Evolutionary conservation across 1,284 basidiomycete genomes (phyloP), one percentile per base, ranked within the genome.

Genomic region (Apiotrichum akiyoshidainum): DNA sequence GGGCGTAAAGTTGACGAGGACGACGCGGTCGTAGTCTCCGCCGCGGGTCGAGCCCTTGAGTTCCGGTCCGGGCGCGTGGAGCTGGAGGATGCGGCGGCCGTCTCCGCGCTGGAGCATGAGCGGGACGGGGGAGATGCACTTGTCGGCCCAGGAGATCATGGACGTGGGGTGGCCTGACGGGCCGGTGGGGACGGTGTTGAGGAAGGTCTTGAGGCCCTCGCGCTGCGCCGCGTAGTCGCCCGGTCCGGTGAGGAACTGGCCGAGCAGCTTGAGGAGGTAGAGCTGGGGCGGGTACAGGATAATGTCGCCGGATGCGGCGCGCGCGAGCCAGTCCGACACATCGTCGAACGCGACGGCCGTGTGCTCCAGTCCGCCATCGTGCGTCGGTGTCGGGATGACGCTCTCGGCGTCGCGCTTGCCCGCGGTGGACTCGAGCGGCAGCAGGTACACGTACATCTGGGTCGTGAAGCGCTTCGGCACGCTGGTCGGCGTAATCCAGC

Each of bases 361-460:
- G 58, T 63, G 61, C 46, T 63, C 61, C 14, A 63, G 55, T 0
- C 61, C 61, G 31, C 61, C 58, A 33, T 63, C 61, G 53, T 63
- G 55, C 26, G 51, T 47, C 13, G 58, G 48, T 5, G 41, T 41
- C 22, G 39, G 47, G 10, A 39, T 40, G 42, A 37, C 51, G 31
- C 6, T 22, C 26, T 42, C 26, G 17, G 41, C 21, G 40, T 44
- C 50, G 26, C 50, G 50, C 34, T 33, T 22, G 9, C 16, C 55
- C 14, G 42, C 46, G 16, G 34, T 31, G 44, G 37, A 40, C 26
- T 39, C 46, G 11, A 58, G 40, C 2, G 61, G 58, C 10, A 63
- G 58, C 34, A 63, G 46, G 53, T 63, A 63, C 19, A 63, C 44
- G 55, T 63, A 63, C 61, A 63, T 59, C 53, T 63, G 61, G 16